These are phyloP conservation scores for Moesziomyces parantarcticus DNA, from an alignment of 1,284 basidiomycete genomes.

Conservation along the genomic window DNA sequence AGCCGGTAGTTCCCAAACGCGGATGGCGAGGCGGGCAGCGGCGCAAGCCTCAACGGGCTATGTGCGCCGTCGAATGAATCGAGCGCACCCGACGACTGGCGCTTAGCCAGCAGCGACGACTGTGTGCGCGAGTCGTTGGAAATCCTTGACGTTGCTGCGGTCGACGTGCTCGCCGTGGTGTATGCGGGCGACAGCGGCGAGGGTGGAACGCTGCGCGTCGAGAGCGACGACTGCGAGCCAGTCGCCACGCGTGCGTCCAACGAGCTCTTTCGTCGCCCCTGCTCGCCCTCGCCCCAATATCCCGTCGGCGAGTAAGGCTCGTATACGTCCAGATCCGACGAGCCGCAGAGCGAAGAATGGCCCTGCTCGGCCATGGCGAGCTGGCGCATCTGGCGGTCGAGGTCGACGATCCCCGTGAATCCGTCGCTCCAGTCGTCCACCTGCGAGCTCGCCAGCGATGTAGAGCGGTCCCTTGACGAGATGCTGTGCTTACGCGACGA, in stretches of 20 bases:
- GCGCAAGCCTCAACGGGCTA: slow-evolving; percentile 17
- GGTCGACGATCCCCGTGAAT: slow-evolving; percentile 50
- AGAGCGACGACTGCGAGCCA: slow-evolving; percentile 19
- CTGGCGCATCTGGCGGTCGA: slow-evolving; percentile 46
- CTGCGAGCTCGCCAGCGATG: slow-evolving; percentile 15
- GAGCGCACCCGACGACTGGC: slow-evolving; percentile 18
- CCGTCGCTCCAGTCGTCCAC: slow-evolving; percentile 51
- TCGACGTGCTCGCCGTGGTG: slow-evolving; percentile 14
- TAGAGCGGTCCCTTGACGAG: slow-evolving; percentile 20
- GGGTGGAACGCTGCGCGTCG: slow-evolving; percentile 14
- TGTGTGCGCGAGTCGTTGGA: slow-evolving; percentile 33
- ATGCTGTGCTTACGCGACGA: slow-evolving; percentile 24
- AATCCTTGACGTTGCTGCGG: slow-evolving; percentile 19
- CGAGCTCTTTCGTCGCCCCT: slow-evolving; percentile 14
- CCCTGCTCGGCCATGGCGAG: slow-evolving; percentile 47
- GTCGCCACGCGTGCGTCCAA: slow-evolving; percentile 12
- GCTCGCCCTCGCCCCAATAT: slow-evolving; percentile 9
- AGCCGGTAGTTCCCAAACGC: slow-evolving; percentile 36
- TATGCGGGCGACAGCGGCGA: slow-evolving; percentile 15
- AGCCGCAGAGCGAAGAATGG: not conserved
- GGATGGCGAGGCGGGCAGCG: slow-evolving; percentile 25
- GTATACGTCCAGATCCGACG: slow-evolving; percentile 8
- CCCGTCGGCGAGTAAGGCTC: slow-evolving; percentile 10
- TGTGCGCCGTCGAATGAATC: slow-evolving; percentile 19
- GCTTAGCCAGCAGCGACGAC: slow-evolving; percentile 29